phyloP scores from a whole-genome alignment of 768 basidiomycete genomes.

The Serendipita sp. region DNA sequence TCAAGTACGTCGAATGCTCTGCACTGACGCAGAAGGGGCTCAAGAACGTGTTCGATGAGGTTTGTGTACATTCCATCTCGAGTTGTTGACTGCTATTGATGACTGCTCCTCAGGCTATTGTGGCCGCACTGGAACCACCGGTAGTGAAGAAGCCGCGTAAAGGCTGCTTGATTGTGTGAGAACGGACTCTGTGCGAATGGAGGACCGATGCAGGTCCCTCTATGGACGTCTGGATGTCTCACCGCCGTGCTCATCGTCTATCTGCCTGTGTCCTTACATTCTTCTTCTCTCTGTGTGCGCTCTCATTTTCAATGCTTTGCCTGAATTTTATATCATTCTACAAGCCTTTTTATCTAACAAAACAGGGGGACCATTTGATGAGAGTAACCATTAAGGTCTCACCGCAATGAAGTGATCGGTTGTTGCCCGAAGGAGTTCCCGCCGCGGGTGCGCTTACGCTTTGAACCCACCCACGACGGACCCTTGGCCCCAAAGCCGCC shows the following conservation, averaged over 20 bases:
- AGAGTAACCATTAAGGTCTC: too few species aligned
- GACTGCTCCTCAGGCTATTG: slow-evolving; percentile 58
- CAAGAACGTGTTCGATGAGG: slow-evolving; percentile 99
- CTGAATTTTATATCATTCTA: slow-evolving; percentile 1
- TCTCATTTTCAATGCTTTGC: not conserved
- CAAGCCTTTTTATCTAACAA: not conserved
- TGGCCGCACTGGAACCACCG: slow-evolving; percentile 95
- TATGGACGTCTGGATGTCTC: too few species aligned
- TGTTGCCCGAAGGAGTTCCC: not conserved
- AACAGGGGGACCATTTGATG: too few species aligned
- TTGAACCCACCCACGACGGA: not conserved
- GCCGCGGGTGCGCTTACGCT: not conserved
- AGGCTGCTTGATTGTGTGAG: slow-evolving; percentile 77
- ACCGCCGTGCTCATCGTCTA: not conserved
- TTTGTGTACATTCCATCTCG: slow-evolving; percentile 25
- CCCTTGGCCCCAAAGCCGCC: too few species aligned
- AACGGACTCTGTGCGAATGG: not conserved
- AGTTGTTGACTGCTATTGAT: not conserved
- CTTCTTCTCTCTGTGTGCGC: not conserved
- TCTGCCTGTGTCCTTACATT: not conserved
- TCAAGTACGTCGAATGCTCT: slow-evolving; percentile 99
- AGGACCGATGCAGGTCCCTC: not conserved
- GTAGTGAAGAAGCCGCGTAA: slow-evolving; percentile 64
- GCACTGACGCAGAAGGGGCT: slow-evolving; percentile 97
- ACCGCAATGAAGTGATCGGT: too few species aligned